Percentiles rank a stretch among this genome's conserved stretches.
These are phyloP conservation scores for Penicillium sp. DNA, from an alignment of 2,329 filamentous ascomycete genomes.

Conservation along the genomic window DNA sequence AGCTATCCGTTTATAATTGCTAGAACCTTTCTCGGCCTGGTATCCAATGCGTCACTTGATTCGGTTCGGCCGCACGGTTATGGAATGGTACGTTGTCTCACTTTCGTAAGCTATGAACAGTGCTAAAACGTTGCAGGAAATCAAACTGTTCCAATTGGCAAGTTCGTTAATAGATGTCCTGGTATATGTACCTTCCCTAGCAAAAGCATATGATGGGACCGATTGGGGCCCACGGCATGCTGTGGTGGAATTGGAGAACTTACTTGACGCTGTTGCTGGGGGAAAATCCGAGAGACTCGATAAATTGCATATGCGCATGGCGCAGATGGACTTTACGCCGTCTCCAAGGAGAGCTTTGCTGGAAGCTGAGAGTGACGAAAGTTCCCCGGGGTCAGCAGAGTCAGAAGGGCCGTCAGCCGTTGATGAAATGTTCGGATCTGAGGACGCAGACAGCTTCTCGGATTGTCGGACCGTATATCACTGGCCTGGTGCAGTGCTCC, in stretches of 20 bases:
- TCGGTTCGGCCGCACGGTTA: conserved; percentile 16
- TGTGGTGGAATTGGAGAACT: conserved; percentile 8
- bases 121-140: conserved; percentile 5
- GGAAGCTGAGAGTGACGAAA: neutral
- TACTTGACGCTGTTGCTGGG: conserved; percentile 11
- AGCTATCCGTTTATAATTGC: conserved; percentile 11
- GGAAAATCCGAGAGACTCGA: conserved; percentile 12
- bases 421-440: neutral
- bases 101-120: neutral
- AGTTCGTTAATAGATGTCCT: conserved; percentile 17
- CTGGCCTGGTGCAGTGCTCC: neutral
- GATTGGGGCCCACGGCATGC: conserved; percentile 13
- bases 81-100: conserved; percentile 12
- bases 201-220: neutral
- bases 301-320: conserved; percentile 8
- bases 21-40: conserved; percentile 7
- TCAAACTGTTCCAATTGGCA: conserved; percentile 14
- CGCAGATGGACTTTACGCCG: conserved; percentile 5
- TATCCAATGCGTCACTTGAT: conserved; percentile 11
- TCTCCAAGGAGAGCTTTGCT: conserved; percentile 2
- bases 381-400: neutral
- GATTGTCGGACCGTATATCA: neutral
- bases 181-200: conserved; percentile 10
- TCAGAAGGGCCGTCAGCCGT: neutral
- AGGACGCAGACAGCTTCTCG: neutral